phyloP scores from a whole-genome alignment of 441 rosid species.

The Adansonia rubrostipa region DNA sequence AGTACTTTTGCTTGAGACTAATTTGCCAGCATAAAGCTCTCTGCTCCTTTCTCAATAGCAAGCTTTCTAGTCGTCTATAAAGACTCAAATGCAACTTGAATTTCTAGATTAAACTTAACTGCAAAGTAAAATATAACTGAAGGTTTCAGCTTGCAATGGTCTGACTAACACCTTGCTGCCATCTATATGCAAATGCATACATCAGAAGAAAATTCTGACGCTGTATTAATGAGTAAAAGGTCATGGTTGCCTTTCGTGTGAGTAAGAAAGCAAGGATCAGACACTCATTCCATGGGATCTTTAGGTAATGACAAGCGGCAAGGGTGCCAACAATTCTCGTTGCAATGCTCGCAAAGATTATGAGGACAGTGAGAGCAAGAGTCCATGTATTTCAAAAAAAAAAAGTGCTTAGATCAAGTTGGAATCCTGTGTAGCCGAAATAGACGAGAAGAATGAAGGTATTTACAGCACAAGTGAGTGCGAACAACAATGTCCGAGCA shows the following conservation, averaged over 20 bases:
- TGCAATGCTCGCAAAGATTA: slow-evolving; percentile 43
- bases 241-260: slow-evolving; percentile 76
- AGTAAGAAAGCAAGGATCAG: slow-evolving; percentile 59
- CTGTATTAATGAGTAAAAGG: slow-evolving; percentile 50
- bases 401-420: slow-evolving; percentile 42
- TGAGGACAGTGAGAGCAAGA: slow-evolving; percentile 32
- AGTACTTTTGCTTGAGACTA: neutral
- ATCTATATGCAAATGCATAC: neutral
- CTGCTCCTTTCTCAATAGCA: neutral
- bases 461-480: slow-evolving; percentile 64
- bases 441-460: slow-evolving; percentile 81
- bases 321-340: slow-evolving; percentile 67
- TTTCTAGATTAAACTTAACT: neutral
- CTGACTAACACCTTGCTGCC: neutral
- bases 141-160: neutral
- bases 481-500: slow-evolving; percentile 65
- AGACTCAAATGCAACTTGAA: neutral
- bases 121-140: too few species aligned
- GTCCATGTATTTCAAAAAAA: neutral
- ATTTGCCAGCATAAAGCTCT: neutral
- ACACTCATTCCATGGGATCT: slow-evolving; percentile 57
- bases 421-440: slow-evolving; percentile 80
- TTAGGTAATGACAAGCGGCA: slow-evolving; percentile 51
- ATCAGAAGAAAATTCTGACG: slow-evolving; percentile 23
- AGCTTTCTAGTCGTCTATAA: neutral